These are phyloP conservation scores for Ustilago esculenta DNA, from an alignment of 1,284 basidiomycete genomes.

Conservation along the genomic window DNA sequence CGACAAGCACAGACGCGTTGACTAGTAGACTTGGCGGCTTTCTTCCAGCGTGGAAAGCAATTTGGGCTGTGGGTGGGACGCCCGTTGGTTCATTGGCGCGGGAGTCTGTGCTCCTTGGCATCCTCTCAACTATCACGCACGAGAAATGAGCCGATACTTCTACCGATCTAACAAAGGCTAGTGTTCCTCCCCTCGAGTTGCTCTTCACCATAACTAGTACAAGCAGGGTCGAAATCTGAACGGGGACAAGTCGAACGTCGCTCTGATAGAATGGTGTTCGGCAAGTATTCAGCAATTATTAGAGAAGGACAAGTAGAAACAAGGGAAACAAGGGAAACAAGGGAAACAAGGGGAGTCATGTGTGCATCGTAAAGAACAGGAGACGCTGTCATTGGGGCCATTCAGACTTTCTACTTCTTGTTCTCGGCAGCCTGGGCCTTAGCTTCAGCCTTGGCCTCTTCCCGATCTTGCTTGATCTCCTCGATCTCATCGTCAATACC, in stretches of 20 bases:
- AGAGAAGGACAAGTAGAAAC: background rate
- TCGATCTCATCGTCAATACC: constrained; percentile 70
- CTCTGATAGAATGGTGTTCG: too few species aligned
- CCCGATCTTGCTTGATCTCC: constrained; percentile 63
- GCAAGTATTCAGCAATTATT: constrained; percentile 1
- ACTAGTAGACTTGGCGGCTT: background rate
- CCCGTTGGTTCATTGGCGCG: constrained; percentile 8
- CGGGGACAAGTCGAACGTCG: too few species aligned
- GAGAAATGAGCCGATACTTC: too few species aligned
- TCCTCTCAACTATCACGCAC: background rate
- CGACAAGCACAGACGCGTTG: background rate
- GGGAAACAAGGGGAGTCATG: too few species aligned
- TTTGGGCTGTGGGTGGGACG: background rate
- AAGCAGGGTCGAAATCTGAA: too few species aligned
- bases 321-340: background rate
- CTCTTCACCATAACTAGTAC: too few species aligned
- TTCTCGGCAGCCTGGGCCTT: constrained; percentile 38
- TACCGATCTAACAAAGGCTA: too few species aligned
- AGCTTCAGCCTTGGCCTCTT: constrained; percentile 58
- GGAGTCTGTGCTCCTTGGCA: constrained; percentile 10
- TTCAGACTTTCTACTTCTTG: constrained; percentile 17
- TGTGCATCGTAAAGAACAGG: background rate
- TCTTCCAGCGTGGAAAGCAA: constrained; percentile 37
- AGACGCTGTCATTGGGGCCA: background rate
- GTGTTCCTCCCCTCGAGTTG: too few species aligned